Percentiles rank a stretch among this genome's conserved stretches.
These are phyloP conservation scores for Phyllosticta citriasiana DNA, from an alignment of 2,329 filamentous ascomycete genomes.

Conservation along the genomic window DNA sequence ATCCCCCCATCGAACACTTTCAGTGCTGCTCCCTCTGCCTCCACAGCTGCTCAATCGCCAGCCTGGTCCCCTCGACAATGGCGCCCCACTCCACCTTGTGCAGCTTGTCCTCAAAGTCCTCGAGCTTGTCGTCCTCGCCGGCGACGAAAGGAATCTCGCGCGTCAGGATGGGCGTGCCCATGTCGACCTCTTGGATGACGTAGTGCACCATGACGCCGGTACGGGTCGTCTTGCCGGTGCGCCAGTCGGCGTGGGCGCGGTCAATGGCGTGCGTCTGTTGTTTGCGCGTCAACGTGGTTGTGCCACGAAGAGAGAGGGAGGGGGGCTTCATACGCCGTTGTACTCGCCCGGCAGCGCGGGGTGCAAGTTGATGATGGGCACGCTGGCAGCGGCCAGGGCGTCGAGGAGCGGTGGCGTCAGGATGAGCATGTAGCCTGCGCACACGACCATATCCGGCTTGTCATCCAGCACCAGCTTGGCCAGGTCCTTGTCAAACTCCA, in stretches of 20 bases:
- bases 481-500: slow-evolving; percentile 65
- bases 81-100: slow-evolving; percentile 67
- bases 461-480: slow-evolving; percentile 56
- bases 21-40: not conserved
- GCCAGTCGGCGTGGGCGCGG: slow-evolving; percentile 64
- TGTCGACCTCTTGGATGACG: slow-evolving; percentile 66
- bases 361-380: slow-evolving; percentile 74
- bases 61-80: slow-evolving; percentile 63
- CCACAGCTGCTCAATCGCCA: slow-evolving; percentile 8
- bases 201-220: slow-evolving; percentile 86
- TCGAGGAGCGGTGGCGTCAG: slow-evolving; percentile 59
- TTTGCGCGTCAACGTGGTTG: not conserved
- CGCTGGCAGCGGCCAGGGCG: slow-evolving; percentile 50
- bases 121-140: slow-evolving; percentile 51
- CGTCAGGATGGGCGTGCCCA: slow-evolving; percentile 62
- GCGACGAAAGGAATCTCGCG: slow-evolving; percentile 56
- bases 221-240: slow-evolving; percentile 54
- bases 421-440: slow-evolving; percentile 80
- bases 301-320: no score
- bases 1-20: not conserved
- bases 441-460: slow-evolving; percentile 64
- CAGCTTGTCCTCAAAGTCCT: slow-evolving; percentile 60
- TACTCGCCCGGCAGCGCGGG: slow-evolving; percentile 65
- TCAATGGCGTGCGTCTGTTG: slow-evolving; percentile 55
- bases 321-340: slow-evolving; percentile 45